These are phyloP conservation scores for Sanghuangporus weigelae DNA, from an alignment of 1,284 basidiomycete species.

Conservation along the genomic window DNA sequence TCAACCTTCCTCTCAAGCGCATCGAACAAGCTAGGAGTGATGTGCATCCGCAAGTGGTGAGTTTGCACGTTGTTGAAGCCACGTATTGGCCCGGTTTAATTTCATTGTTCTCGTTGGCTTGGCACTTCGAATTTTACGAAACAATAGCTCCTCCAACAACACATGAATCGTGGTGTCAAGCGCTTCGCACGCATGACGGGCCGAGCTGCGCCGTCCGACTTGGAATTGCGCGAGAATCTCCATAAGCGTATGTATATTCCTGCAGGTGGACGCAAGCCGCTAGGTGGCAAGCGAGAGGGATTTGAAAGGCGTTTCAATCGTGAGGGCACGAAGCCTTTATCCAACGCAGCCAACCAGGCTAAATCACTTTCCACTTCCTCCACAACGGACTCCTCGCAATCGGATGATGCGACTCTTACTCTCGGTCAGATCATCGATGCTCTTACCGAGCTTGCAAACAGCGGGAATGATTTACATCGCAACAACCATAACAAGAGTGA, in stretches of 20 bases:
- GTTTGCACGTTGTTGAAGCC: slow-evolving; percentile 24
- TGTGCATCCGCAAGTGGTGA: slow-evolving; percentile 59
- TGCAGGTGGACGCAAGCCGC: slow-evolving; percentile 16
- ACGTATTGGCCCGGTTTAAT: neutral
- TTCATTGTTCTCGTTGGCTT: slow-evolving; percentile 7
- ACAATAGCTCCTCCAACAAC: slow-evolving; percentile 59
- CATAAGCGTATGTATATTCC: slow-evolving; percentile 46
- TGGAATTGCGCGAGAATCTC: slow-evolving; percentile 46
- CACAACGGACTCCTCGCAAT: neutral
- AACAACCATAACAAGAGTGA: neutral
- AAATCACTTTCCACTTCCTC: neutral
- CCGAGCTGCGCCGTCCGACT: slow-evolving; percentile 42
- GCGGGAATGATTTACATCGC: neutral
- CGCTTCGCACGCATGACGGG: slow-evolving; percentile 70
- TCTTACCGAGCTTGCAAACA: neutral
- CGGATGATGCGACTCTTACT: neutral
- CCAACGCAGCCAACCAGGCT: neutral
- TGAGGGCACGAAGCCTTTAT: slow-evolving; percentile 20
- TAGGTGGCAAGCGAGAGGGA: neutral
- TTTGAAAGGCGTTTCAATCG: slow-evolving; percentile 32
- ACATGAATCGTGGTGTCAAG: slow-evolving; percentile 59
- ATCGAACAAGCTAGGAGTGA: slow-evolving; percentile 35
- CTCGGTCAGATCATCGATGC: neutral
- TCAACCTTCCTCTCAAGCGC: slow-evolving; percentile 56
- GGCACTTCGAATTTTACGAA: neutral